phyloP scores from a whole-genome alignment of 2,329 filamentous ascomycete genomes.

The Talaromyces marneffei region DNA sequence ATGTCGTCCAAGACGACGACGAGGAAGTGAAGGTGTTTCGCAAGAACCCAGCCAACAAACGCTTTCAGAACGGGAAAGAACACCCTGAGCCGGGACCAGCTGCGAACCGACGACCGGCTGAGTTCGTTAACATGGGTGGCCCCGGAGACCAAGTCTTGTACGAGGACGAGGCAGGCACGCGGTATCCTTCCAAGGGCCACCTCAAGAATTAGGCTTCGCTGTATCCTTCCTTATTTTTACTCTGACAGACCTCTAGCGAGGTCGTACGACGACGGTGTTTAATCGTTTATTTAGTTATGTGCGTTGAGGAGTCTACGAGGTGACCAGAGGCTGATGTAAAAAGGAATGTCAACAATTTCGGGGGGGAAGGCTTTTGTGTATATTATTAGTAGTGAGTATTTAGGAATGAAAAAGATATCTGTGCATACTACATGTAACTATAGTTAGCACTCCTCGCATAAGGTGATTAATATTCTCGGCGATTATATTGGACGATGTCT shows the following conservation, averaged over 20 bases:
- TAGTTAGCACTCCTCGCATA: too few relatives aligned
- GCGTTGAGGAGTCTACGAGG: neutral
- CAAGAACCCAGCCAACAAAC: conserved; percentile 57
- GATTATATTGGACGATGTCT: neutral
- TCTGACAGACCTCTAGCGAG: neutral
- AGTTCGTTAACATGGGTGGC: conserved; percentile 80
- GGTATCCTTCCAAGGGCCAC: conserved; percentile 23
- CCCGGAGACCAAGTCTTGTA: conserved; percentile 78
- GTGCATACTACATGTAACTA: neutral
- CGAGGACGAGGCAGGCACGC: conserved; percentile 48
- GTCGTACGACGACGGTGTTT: neutral
- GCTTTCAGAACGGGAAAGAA: conserved; percentile 28
- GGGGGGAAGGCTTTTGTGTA: neutral
- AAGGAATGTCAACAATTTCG: neutral
- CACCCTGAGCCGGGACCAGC: conserved; percentile 59
- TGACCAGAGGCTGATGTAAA: neutral
- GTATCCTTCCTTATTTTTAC: neutral
- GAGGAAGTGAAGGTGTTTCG: conserved; percentile 65
- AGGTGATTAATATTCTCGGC: neutral
- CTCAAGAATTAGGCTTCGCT: neutral
- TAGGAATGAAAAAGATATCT: neutral
- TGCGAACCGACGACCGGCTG: conserved; percentile 60
- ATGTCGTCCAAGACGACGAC: conserved; percentile 52
- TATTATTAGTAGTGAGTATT: neutral
- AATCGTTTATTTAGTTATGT: neutral